Evolutionary conservation across 2,329 filamentous ascomycete genomes (phyloP), one percentile per base, ranked within the genome.

Genomic region (Colletotrichum paranaense): DNA sequence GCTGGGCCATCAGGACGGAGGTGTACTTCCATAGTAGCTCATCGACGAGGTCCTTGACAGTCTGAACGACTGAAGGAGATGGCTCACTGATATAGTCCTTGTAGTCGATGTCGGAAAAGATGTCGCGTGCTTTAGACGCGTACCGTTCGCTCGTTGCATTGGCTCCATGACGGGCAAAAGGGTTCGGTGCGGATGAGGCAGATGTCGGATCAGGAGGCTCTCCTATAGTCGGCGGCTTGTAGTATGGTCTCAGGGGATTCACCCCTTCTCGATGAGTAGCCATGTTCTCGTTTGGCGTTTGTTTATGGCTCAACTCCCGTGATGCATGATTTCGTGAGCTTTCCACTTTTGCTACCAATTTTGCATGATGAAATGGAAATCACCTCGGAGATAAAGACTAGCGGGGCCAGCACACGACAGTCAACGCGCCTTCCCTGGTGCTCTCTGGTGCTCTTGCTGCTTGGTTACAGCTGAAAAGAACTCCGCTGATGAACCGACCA

Each of bases 1-100:
- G 97, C 84, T 99, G 97, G 67, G 95, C 93, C 81, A 98, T 92
- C 79, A 98, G 83, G 28, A 98, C 92, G 71, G 93, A 95, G 16
- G 92, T 93, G 84, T 99, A 99, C 81, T 97, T 96, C 92, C 95
- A 97, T 82, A 97, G 81, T 76, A 97, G 90, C 81, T 95, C 92
- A 80, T 98, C 95, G 60, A 98, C 80, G 74, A 97, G 85, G 75
- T 93, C 92, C 80, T 93, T 94, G 56, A 93, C 87, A 75, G 93
- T 93, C 77, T 94, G 92, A 12, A 95, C 88, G 32, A 92, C 88
- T 1, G 94, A 94, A 0, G 93, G 94, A 32, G 93, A 94, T 26
- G 90, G 86, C 71, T 97, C 94, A 53, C 92, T 88, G 26, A 97
- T 86, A 81, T 97, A 97, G 77, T 95, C 94, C 76, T 94, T 93